Evolutionary conservation across 2,329 filamentous ascomycete species (phyloP).

Genomic region (Pestalotiopsis sp.): DNA sequence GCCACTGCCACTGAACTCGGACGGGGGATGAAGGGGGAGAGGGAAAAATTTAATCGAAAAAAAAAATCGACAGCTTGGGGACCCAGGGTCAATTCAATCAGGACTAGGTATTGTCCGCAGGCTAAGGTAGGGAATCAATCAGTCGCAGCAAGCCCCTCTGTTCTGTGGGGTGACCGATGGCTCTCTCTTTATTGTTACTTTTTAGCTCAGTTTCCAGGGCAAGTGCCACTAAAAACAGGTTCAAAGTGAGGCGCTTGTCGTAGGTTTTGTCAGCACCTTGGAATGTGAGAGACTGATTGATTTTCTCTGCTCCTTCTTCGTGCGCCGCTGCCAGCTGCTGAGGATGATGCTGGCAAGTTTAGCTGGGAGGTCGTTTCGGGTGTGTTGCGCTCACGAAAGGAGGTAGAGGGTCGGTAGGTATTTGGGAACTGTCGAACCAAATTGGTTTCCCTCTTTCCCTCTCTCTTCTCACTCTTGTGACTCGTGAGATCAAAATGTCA

Average conservation of each 20-base stretch:
- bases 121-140: not conserved
- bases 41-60: not conserved
- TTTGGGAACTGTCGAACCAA: no score
- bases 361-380: no score
- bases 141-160: not conserved
- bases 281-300: not conserved
- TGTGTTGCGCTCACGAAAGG: no score
- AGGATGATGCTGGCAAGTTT: not conserved
- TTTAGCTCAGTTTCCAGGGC: not conserved
- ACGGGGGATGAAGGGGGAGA: not conserved
- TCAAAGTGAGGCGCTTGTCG: not conserved
- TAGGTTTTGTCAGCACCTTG: slow-evolving; percentile 5
- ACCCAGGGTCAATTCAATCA: not conserved
- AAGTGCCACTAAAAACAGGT: slow-evolving; percentile 1
- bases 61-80: not conserved
- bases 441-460: no score
- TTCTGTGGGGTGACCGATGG: not conserved
- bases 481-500: not conserved
- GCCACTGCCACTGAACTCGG: no score
- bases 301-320: not conserved
- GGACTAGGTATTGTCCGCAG: not conserved
- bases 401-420: no score
- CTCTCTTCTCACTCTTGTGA: not conserved
- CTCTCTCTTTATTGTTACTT: slow-evolving; percentile 1
- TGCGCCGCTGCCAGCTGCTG: not conserved